A percentile compares a stretch with the other conserved stretches of the same genome.
Conservation (phyloP, 2,329 filamentous ascomycete species). For the Microascus cirrosus region DNA sequence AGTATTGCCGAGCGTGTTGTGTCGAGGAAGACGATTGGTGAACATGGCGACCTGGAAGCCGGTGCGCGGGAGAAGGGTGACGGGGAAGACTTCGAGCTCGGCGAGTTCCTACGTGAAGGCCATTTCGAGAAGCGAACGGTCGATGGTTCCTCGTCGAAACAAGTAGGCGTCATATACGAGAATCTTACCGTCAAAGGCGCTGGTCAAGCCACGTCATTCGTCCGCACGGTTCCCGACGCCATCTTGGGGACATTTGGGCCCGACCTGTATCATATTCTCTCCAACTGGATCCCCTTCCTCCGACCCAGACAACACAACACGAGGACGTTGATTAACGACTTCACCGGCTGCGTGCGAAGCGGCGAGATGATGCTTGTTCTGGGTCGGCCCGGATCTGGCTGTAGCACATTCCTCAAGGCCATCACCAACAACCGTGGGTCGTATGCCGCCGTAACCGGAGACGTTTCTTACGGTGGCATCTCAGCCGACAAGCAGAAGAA, state of each 20-base stretch:
- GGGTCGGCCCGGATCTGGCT: constrained; percentile 42
- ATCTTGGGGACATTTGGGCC: constrained; percentile 71
- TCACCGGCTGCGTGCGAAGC: constrained; percentile 38
- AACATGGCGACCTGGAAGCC: neutral
- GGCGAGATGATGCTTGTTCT: constrained; percentile 26
- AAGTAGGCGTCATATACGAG: constrained; percentile 67
- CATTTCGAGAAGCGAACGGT: constrained; percentile 64
- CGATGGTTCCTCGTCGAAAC: constrained; percentile 56
- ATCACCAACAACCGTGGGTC: constrained; percentile 29
- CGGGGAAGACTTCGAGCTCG: constrained; percentile 55
- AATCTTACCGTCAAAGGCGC: constrained; percentile 64
- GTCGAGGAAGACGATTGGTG: neutral
- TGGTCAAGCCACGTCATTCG: constrained; percentile 55
- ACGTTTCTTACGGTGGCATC: constrained; percentile 10
- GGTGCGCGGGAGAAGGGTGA: constrained; percentile 10
- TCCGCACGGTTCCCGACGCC: constrained; percentile 62
- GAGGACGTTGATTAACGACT: constrained; percentile 15
- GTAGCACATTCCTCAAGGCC: constrained; percentile 46
- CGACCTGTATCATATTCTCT: constrained; percentile 58
- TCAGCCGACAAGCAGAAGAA: constrained; percentile 22
- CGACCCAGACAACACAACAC: neutral
- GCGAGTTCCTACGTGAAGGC: constrained; percentile 60
- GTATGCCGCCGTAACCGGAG: neutral
- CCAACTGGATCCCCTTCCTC: constrained; percentile 21
- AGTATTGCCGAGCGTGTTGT: neutral